phyloP scores from a whole-genome alignment of 2,329 filamentous ascomycete genomes.

The Ambrosiella beaveri region DNA sequence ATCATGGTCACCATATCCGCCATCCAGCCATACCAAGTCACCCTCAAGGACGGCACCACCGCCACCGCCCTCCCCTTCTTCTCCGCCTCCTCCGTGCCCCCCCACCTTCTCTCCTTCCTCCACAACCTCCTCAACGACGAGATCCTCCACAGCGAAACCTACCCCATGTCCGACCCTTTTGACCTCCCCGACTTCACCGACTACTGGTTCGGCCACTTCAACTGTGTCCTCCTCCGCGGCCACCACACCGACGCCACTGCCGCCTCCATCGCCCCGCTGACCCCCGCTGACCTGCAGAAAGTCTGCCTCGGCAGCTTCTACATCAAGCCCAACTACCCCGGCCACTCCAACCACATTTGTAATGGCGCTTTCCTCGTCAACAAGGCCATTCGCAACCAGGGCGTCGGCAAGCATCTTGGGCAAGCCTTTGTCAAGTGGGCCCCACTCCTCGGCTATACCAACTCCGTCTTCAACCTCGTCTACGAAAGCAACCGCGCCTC shows the following conservation, averaged over 20 bases:
- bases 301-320: slow-evolving; percentile 81
- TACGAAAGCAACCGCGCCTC: slow-evolving; percentile 88
- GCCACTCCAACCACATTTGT: slow-evolving; percentile 77
- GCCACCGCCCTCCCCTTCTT: slow-evolving; percentile 56
- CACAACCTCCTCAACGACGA: slow-evolving; percentile 75
- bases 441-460: slow-evolving; percentile 67
- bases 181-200: slow-evolving; percentile 55
- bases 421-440: slow-evolving; percentile 65
- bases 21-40: slow-evolving; percentile 43
- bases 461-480: slow-evolving; percentile 86
- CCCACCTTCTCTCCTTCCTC: slow-evolving; percentile 57
- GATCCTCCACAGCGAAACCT: slow-evolving; percentile 82
- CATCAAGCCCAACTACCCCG: slow-evolving; percentile 86
- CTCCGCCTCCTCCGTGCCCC: slow-evolving; percentile 51
- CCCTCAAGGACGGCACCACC: slow-evolving; percentile 63
- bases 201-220: slow-evolving; percentile 89
- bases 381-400: slow-evolving; percentile 53
- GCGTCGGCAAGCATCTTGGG: slow-evolving; percentile 59
- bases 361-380: slow-evolving; percentile 69
- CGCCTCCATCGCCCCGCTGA: slow-evolving; percentile 23
- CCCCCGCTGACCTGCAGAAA: slow-evolving; percentile 46
- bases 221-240: slow-evolving; percentile 71
- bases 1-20: slow-evolving; percentile 55
- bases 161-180: slow-evolving; percentile 69
- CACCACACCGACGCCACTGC: slow-evolving; percentile 37